phyloP scores from a whole-genome alignment of 225 moss, liverwort and hornwort species.

The Sphagnum tenellum region DNA sequence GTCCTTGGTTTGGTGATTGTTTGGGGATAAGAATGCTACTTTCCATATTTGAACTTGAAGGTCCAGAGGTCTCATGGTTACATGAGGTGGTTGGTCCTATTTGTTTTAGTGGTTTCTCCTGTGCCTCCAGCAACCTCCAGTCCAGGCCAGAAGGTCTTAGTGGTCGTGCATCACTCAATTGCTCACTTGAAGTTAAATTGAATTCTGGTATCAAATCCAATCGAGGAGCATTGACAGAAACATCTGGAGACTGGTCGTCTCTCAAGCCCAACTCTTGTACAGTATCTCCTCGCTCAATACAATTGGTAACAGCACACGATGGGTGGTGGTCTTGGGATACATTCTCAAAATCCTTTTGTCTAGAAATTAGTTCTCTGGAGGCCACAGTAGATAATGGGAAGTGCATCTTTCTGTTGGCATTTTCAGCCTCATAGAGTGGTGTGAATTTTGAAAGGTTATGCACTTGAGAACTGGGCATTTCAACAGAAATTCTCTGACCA shows the following conservation, averaged over 20 bases:
- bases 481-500: too few relatives aligned
- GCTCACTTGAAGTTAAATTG: constrained; percentile 46
- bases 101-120: constrained; percentile 21
- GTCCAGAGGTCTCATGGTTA: constrained; percentile 25
- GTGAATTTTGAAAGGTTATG: too few relatives aligned
- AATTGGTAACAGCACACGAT: constrained; percentile 65
- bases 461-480: too few relatives aligned
- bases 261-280: constrained; percentile 52
- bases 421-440: constrained; percentile 10
- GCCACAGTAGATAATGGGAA: background rate
- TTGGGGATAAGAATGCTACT: too few relatives aligned
- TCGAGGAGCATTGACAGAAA: constrained; percentile 88
- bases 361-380: too few relatives aligned
- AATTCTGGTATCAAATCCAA: constrained; percentile 96
- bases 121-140: constrained; percentile 16
- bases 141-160: constrained; percentile 9
- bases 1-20: too few relatives aligned
- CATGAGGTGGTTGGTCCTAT: constrained; percentile 25
- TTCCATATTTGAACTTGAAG: constrained; percentile 4
- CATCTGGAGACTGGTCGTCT: constrained; percentile 80
- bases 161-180: too few relatives aligned
- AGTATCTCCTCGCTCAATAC: constrained; percentile 56
- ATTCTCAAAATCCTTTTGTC: constrained; percentile 53
- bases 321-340: constrained; percentile 3
- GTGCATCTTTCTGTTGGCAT: constrained; percentile 74